A percentile compares a stretch with the other conserved stretches of the same genome.
These are phyloP conservation scores for Leccinum sublutescens DNA, from an alignment of 768 basidiomycete genomes.

Conservation along the genomic window DNA sequence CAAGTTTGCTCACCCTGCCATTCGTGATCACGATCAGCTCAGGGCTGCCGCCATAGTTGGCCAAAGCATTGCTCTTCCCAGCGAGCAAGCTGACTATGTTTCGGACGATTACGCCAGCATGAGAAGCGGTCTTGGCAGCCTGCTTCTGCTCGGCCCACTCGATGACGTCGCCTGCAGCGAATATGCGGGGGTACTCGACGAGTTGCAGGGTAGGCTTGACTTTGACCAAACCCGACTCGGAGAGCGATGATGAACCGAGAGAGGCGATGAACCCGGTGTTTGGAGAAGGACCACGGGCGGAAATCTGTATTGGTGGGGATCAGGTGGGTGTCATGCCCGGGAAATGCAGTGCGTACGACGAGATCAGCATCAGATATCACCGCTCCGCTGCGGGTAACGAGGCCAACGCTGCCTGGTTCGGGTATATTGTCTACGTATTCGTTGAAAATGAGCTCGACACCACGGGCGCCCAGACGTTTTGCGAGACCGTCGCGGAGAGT, in stretches of 20 bases:
- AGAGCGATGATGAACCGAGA: slow-evolving; percentile 38
- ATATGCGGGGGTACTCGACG: slow-evolving; percentile 48
- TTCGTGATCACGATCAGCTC: slow-evolving; percentile 56
- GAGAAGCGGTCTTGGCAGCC: slow-evolving; percentile 43
- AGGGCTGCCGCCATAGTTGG: slow-evolving; percentile 45
- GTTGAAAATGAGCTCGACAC: slow-evolving; percentile 49
- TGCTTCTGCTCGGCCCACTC: slow-evolving; percentile 67
- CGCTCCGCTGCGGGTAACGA: slow-evolving; percentile 53
- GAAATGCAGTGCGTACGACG: slow-evolving; percentile 42
- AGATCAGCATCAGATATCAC: slow-evolving; percentile 50
- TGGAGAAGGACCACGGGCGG: slow-evolving; percentile 38
- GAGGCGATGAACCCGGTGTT: slow-evolving; percentile 54
- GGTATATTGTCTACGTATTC: slow-evolving; percentile 51
- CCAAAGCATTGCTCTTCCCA: slow-evolving; percentile 33
- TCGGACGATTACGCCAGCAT: slow-evolving; percentile 43
- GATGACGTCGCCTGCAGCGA: slow-evolving; percentile 65
- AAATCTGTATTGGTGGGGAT: slow-evolving; percentile 18
- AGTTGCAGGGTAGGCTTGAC: slow-evolving; percentile 61
- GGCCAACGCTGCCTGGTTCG: slow-evolving; percentile 34
- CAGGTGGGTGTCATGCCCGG: background rate
- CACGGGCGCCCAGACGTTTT: slow-evolving; percentile 40
- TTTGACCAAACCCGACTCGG: slow-evolving; percentile 44
- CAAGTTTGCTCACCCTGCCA: slow-evolving; percentile 44
- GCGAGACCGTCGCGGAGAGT: slow-evolving; percentile 51
- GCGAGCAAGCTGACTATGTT: slow-evolving; percentile 49